Base-by-base conservation (phyloP, 805 yeast genomes). In the Saccharomycopsis fodiens region DNA sequence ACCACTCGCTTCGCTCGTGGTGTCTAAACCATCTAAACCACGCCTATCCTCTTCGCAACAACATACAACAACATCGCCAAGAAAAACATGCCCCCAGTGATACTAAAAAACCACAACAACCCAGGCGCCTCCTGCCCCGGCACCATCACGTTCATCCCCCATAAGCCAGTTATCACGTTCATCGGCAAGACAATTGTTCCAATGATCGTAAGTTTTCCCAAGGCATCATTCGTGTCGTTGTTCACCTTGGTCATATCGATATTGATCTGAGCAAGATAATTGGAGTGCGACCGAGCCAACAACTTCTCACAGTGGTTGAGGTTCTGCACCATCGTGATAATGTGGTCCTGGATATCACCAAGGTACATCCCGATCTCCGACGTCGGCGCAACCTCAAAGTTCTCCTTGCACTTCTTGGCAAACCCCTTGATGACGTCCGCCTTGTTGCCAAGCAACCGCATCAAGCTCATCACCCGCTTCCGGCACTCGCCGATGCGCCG, bases 141-240 rank as follows among this genome's bases (percentile, higher is more conserved):
- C 22, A 93, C 98, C 10, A 86, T 57, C 53, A 93, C 95, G 66
- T 93, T 93, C 98, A 93, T 93, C 47, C 98, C 98, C 97, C 97
- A 93, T 39, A 93, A 66, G 19, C 98, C 98, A 0, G 98, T 93
- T 15, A 93, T 82, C 45, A 93, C 86, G 59, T 93, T 93, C 75
- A 93, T 77, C 2, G 98, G 98, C 48, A 93, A 68, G n/a, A 93
- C 96, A 46, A 93, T 87, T 0, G 97, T 87, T 73, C 97, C 98
- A 51, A 91, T 65, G 38, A 89, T 83, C 3, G 97, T 86, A 46
- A 91, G 85, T 61, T 89, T 87, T 7, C 97, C 95, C 57, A 91
- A 73, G 1, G 89, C 96, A 60, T 93, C 97, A 62, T 93, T 93
- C 77, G 93, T 91, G 57, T 91, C 97, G 58, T 93, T 93, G 64